Evolutionary conservation across 2,329 filamentous ascomycete species (phyloP), one percentile per base, ranked within the genome.

Genomic region (Neonectria hederae): DNA sequence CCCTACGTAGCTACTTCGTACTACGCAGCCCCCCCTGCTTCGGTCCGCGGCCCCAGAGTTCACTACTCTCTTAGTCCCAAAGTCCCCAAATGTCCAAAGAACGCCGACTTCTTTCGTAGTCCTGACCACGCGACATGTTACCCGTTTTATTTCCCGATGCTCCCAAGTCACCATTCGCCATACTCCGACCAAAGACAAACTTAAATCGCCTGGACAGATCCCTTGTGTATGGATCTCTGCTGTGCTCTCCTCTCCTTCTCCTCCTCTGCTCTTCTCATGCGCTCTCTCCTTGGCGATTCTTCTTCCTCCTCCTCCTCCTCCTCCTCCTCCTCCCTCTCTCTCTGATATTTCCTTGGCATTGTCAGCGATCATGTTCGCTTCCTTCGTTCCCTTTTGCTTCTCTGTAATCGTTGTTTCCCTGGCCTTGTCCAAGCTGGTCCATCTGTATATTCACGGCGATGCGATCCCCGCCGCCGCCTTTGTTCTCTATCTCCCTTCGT

Each of bases 401-500:
- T 68, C 75, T 21, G 48, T 70, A 59, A 75, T 74, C 35, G 67
- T 72, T 58, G 65, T 77, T 64, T 75, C 74, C 32, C 53, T 77
- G 30, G 57, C 69, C 5, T 62, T 69, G 7, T 76, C 73, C 21
- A 78, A 78, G 65, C 19, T 72, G 28, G 68, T 77, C 40, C 74
- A 72, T 48, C 72, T 78, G 43, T 69, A 65, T 49, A 69, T 75
- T 21, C 72, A 77, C 51, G 71, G 69, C 40, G 68, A 68, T 58
- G 65, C 69, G 9, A 65, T 77, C 38, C 68, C 76, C 4, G 28
- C 65, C 2, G 54, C 54, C 49, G 66, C 71, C 28, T 73, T 76
- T 45, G n/a, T 73, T 14, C 49, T 76, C 54, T 77, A 68, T 43
- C 67, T 77, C 13, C 76, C 76, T 4, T 72, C 75, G 19, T 72